Evolutionary conservation across 352 stramenopile genomes (phyloP).

Genomic region (Globisporangium orthogonon): DNA sequence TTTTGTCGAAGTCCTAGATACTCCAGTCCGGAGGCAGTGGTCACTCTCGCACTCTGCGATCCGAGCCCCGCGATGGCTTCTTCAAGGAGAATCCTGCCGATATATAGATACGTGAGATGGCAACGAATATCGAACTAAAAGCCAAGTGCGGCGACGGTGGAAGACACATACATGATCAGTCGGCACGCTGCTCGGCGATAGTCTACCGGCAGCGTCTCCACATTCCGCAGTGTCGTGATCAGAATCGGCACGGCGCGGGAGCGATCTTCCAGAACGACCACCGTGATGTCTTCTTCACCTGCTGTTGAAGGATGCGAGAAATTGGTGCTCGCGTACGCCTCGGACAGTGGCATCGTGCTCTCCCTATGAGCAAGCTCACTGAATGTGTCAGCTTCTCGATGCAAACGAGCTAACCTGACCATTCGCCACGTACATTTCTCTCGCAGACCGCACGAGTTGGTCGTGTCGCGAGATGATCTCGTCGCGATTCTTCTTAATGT

Average conservation of each 20-base stretch:
- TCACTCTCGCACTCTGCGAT: slow-evolving; percentile 25
- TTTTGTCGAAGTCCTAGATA: slow-evolving; percentile 22
- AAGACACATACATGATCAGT: slow-evolving; percentile 35
- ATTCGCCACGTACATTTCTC: slow-evolving; percentile 34
- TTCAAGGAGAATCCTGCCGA: slow-evolving; percentile 44
- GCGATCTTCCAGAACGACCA: slow-evolving; percentile 37
- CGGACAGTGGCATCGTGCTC: slow-evolving; percentile 10
- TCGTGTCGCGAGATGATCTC: slow-evolving; percentile 70
- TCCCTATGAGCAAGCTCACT: slow-evolving; percentile 15
- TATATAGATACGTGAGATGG: not conserved
- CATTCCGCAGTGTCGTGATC: slow-evolving; percentile 42
- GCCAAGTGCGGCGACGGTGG: too few species aligned
- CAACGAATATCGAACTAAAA: too few species aligned
- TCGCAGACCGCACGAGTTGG: slow-evolving; percentile 40
- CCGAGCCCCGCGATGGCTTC: slow-evolving; percentile 32
- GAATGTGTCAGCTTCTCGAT: not conserved
- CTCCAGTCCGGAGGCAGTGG: slow-evolving; percentile 22
- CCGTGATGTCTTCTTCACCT: slow-evolving; percentile 11
- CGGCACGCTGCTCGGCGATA: slow-evolving; percentile 36
- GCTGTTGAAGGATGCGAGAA: not conserved
- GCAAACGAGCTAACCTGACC: not conserved
- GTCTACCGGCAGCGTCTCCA: slow-evolving; percentile 13
- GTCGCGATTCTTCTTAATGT: slow-evolving; percentile 75
- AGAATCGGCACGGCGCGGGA: slow-evolving; percentile 35
- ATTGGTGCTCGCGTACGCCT: not conserved